Base-by-base conservation (phyloP, 805 yeast genomes). In the Candida glaebosa region DNA sequence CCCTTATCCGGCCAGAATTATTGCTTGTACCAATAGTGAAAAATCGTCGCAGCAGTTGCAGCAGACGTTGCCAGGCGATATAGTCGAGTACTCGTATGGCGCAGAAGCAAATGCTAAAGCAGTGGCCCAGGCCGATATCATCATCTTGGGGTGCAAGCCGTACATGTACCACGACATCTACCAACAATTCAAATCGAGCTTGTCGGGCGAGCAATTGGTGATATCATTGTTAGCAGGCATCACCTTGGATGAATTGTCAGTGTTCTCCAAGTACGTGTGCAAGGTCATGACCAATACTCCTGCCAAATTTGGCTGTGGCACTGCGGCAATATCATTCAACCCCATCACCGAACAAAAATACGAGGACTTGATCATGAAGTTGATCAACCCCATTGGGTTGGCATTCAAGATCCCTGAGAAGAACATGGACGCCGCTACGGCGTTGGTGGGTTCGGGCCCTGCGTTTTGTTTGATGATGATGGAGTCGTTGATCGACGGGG, bases 261-360 rank as follows among this genome's bases (percentile, higher is more conserved):
- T 60, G 1, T 75, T 79, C 53, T 69, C 86, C 7, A 67, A 73
- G 5, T 67, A 72, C 44, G 81, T 91, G 24, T 87, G 95, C 17
- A 77, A 96, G 48, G 95, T 95, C n/a, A 90, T 95, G 96, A 91
- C 99, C 35, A 93, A 91, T 67, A 93, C 99, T 0, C 97, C 99
- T 3, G 95, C 96, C 15, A 82, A 83, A 60, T 87, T 78, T 61
- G 96, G 97, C 17, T 79, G 82, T 52, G 99, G 98, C 39, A 88
- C 91, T 75, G 96, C 98, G 8, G 89, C 88, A 31, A 81, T 93
- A n/a, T 78, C 96, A 2, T 81, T 86, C 56, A 79, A 91, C 7
- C 47, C 63, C 2, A 63, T 62, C 8, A 82, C 81, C 15, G 68
- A 65, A 28, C 48, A 46, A 8, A 53, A 57, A 22, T 66, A 68